phyloP scores from a whole-genome alignment of 2,329 filamentous ascomycete species.

The Pseudogymnoascus sp. region DNA sequence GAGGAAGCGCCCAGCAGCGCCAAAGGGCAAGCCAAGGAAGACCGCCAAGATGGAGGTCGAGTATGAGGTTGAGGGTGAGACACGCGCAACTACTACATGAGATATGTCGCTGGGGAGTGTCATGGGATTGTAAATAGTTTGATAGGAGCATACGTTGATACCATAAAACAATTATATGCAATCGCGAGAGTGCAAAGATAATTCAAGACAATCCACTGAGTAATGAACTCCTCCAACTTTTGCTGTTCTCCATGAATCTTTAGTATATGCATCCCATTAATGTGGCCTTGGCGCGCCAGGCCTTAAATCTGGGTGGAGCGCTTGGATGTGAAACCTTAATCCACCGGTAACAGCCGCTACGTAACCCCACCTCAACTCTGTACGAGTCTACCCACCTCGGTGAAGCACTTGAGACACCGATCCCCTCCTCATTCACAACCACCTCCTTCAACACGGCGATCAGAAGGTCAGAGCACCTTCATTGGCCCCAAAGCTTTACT shows the following conservation, averaged over 20 bases:
- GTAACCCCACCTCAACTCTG: constrained; percentile 8
- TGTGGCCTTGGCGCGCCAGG: constrained; percentile 6
- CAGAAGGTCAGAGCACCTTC: not conserved
- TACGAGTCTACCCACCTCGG: not conserved
- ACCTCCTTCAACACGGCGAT: not conserved
- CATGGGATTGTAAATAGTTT: constrained; percentile 8
- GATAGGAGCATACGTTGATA: constrained; percentile 3
- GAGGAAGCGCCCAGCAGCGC: constrained; percentile 30
- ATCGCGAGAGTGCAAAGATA: not conserved
- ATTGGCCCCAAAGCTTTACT: not conserved
- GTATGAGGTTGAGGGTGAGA: constrained; percentile 62
- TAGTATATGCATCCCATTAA: not conserved
- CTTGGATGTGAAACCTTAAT: constrained; percentile 8
- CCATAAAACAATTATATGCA: not conserved
- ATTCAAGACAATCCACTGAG: not conserved
- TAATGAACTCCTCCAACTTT: not conserved
- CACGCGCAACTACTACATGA: constrained; percentile 30
- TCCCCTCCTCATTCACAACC: constrained; percentile 1
- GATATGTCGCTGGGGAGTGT: constrained; percentile 12
- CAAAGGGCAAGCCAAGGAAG: constrained; percentile 43
- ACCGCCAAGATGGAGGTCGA: constrained; percentile 61
- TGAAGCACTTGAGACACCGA: constrained; percentile 4
- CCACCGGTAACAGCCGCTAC: constrained; percentile 2
- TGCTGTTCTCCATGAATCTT: not conserved
- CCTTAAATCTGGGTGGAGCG: constrained; percentile 2